These are phyloP conservation scores for Phylloboletellus chloephorus DNA, from an alignment of 1,284 basidiomycete genomes.

Conservation along the genomic window DNA sequence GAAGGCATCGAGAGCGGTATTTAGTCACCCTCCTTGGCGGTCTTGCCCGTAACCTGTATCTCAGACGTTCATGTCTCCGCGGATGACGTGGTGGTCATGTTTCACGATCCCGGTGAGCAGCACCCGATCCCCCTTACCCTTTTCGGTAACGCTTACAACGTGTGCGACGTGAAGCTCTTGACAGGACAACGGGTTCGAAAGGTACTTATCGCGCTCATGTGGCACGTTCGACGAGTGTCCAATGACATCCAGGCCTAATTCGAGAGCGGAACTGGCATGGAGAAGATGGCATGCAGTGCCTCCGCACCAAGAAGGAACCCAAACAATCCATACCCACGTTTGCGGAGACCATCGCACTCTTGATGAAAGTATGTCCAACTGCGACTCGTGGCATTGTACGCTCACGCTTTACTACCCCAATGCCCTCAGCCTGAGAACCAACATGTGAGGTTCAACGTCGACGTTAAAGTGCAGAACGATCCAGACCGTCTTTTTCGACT, in stretches of 20 bases:
- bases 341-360: constrained; percentile 70
- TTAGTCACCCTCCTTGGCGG: constrained; percentile 36
- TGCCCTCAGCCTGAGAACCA: constrained; percentile 67
- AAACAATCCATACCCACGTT: constrained; percentile 87
- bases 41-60: constrained; percentile 47
- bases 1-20: constrained; percentile 93
- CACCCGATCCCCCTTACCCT: constrained; percentile 20
- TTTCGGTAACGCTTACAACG: constrained; percentile 20
- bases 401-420: constrained; percentile 8
- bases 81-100: constrained; percentile 91
- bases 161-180: constrained; percentile 44
- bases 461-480: constrained; percentile 92
- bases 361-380: constrained; percentile 60
- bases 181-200: constrained; percentile 63
- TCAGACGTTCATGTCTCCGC: constrained; percentile 93
- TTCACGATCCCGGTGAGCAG: constrained; percentile 81
- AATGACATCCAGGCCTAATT: constrained; percentile 50
- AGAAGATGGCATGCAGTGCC: constrained; percentile 72
- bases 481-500: constrained; percentile 82
- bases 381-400: constrained; percentile 8
- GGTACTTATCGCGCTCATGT: constrained; percentile 36
- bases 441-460: constrained; percentile 86
- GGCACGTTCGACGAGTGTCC: constrained; percentile 22
- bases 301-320: constrained; percentile 78
- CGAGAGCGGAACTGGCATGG: constrained; percentile 70